Evolutionary conservation across 1,284 basidiomycete species (phyloP).

Genomic region (Naganishia sp.): DNA sequence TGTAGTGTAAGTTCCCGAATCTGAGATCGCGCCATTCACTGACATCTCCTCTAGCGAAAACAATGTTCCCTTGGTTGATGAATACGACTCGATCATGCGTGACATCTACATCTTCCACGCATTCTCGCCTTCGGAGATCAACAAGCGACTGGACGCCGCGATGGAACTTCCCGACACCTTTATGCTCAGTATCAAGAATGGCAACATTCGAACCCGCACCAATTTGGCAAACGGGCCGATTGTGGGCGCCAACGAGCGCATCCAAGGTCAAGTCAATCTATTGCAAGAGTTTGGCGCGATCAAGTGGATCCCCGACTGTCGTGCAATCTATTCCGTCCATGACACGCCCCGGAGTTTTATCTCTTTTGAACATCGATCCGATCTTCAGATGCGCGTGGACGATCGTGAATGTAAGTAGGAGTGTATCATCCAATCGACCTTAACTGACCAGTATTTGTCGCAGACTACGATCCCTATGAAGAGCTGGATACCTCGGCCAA

Average conservation of each 20-base stretch:
- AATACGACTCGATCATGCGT: conserved; percentile 50
- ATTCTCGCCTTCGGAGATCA: conserved; percentile 62
- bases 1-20: conserved; percentile 52
- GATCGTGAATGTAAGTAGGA: conserved; percentile 53
- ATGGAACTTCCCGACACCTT: conserved; percentile 35
- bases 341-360: conserved; percentile 58
- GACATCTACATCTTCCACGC: conserved; percentile 47
- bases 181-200: conserved; percentile 38
- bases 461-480: conserved; percentile 15
- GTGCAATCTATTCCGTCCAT: conserved; percentile 46
- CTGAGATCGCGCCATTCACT: not conserved
- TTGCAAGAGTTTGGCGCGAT: conserved; percentile 40
- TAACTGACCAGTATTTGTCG: not conserved
- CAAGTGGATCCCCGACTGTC: conserved; percentile 45
- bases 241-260: conserved; percentile 40
- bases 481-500: conserved; percentile 23
- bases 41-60: conserved; percentile 48
- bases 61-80: conserved; percentile 55
- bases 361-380: conserved; percentile 55
- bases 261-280: conserved; percentile 46
- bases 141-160: conserved; percentile 58
- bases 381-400: conserved; percentile 55
- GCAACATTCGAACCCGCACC: conserved; percentile 36
- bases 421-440: not conserved
- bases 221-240: conserved; percentile 39